phyloP scores from a whole-genome alignment of 2,329 filamentous ascomycete species.

The Ilyonectria robusta region DNA sequence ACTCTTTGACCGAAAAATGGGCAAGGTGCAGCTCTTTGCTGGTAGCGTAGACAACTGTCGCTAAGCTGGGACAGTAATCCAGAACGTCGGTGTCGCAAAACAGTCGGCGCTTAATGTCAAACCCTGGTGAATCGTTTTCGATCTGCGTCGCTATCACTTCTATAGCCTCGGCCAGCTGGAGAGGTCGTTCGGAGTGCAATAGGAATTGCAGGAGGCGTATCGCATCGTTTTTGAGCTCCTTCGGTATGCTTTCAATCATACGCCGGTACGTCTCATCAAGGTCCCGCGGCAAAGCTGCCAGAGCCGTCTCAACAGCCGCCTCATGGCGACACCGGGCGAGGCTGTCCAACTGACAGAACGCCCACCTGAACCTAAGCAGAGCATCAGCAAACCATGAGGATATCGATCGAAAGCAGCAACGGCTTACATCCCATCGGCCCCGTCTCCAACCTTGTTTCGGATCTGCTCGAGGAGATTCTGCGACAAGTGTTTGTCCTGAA shows the following conservation, averaged over 20 bases:
- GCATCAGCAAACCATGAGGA: not conserved
- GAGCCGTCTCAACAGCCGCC: conserved; percentile 29
- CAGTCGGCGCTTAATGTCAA: conserved; percentile 28
- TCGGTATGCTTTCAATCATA: conserved; percentile 37
- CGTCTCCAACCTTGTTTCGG: conserved; percentile 28
- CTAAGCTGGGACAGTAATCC: conserved; percentile 35
- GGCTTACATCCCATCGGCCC: conserved; percentile 50
- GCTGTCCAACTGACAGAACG: conserved; percentile 48
- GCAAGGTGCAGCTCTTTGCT: conserved; percentile 40
- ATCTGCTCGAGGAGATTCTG: conserved; percentile 30
- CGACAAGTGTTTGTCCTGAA: conserved; percentile 34
- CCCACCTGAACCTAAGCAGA: conserved; percentile 47
- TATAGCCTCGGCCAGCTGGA: conserved; percentile 35
- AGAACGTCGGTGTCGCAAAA: conserved; percentile 9
- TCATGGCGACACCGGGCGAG: conserved; percentile 33
- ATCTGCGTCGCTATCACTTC: conserved; percentile 42
- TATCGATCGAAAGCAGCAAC: not conserved
- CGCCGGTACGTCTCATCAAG: conserved; percentile 43
- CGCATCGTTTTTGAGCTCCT: conserved; percentile 22
- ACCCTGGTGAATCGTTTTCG: conserved; percentile 23
- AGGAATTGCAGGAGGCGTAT: conserved; percentile 45
- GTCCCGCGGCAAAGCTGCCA: conserved; percentile 35
- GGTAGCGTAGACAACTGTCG: conserved; percentile 16
- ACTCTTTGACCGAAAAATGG: conserved; percentile 47
- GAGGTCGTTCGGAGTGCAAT: conserved; percentile 30